Conservation (phyloP, 345 rosid species). For the Triadica sebifera region DNA sequence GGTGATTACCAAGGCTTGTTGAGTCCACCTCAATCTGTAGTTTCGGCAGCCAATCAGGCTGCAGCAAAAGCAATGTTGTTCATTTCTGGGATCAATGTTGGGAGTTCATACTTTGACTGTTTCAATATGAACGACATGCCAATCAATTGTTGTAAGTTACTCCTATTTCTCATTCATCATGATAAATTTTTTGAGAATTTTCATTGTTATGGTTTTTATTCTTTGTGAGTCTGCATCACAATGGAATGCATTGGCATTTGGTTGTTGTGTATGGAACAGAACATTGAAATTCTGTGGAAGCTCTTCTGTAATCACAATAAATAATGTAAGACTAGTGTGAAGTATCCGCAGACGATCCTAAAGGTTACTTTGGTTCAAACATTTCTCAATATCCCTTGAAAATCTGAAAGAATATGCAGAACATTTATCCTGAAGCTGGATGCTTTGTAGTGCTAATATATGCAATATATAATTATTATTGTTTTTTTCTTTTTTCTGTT, state of each 20-base stretch:
- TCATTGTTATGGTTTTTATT: too few relatives aligned
- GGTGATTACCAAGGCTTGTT: constrained; percentile 77
- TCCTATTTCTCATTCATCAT: constrained; percentile 12
- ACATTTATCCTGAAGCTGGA: neutral
- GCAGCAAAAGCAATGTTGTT: constrained; percentile 76
- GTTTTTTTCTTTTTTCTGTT: neutral
- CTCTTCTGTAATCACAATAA: too few relatives aligned
- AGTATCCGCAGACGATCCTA: too few relatives aligned
- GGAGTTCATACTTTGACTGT: constrained; percentile 60
- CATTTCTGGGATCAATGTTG: constrained; percentile 61
- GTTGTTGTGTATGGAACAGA: too few relatives aligned
- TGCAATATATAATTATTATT: too few relatives aligned
- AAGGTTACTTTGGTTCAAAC: too few relatives aligned
- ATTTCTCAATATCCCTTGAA: too few relatives aligned
- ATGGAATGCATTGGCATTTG: too few relatives aligned
- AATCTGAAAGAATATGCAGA: too few relatives aligned
- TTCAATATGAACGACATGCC: constrained; percentile 74
- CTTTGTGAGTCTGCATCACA: too few relatives aligned
- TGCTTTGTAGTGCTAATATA: neutral
- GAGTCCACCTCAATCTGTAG: constrained; percentile 66
- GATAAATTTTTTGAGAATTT: neutral
- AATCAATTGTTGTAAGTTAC: constrained; percentile 66
- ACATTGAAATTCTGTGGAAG: too few relatives aligned
- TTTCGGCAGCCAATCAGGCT: constrained; percentile 83
- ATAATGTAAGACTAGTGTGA: too few relatives aligned